Evolutionary conservation across 2,329 filamentous ascomycete species (phyloP).

Genomic region (Diaporthe capsici): DNA sequence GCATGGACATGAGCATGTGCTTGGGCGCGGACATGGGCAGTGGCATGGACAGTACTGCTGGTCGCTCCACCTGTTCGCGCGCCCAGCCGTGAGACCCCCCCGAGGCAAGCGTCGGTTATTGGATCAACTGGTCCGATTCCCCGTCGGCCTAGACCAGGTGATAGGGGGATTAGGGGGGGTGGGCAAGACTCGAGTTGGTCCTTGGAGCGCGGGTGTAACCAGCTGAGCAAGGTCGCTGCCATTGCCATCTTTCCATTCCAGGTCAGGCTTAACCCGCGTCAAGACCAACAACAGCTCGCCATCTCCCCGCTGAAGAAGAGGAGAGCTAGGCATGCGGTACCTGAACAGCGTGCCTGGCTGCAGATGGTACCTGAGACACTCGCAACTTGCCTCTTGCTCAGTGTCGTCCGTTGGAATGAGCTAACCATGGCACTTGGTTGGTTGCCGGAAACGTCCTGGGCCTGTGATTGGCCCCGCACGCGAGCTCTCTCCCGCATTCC

Average conservation of each 20-base stretch:
- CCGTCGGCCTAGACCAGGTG: constrained; percentile 27
- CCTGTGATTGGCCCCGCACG: constrained; percentile 31
- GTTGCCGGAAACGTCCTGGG: constrained; percentile 31
- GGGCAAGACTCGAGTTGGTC: constrained; percentile 27
- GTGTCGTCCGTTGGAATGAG: constrained; percentile 7
- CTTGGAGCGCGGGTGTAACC: constrained; percentile 31
- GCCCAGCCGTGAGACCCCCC: constrained; percentile 23
- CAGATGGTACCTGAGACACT: constrained; percentile 36
- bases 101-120: constrained; percentile 35
- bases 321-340: constrained; percentile 23
- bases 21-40: constrained; percentile 12
- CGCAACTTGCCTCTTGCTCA: not conserved
- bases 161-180: constrained; percentile 1
- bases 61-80: constrained; percentile 40
- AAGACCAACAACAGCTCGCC: constrained; percentile 3
- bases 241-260: constrained; percentile 19
- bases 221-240: constrained; percentile 26
- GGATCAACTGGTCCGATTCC: constrained; percentile 28
- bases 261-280: constrained; percentile 17
- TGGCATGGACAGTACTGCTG: constrained; percentile 23
- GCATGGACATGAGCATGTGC: constrained; percentile 31
- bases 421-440: constrained; percentile 27
- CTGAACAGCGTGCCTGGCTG: constrained; percentile 32
- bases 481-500: constrained; percentile 32
- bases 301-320: constrained; percentile 15